Base-by-base conservation (phyloP, 139 green algal genomes). In the Chlorella ohadii region DNA sequence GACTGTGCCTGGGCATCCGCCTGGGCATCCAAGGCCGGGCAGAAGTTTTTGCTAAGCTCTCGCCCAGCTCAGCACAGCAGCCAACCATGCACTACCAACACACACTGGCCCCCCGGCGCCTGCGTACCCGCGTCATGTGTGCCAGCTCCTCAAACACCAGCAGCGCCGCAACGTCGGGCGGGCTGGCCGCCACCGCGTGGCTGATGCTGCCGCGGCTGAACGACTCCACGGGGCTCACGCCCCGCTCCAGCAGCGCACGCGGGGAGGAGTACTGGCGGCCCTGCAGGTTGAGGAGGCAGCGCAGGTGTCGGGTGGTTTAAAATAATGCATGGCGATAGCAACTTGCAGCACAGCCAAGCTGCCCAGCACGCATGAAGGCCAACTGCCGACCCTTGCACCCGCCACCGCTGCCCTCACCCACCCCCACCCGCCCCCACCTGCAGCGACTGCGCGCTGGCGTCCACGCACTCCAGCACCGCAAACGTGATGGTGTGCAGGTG, bases 91-190 rank as follows among this genome's bases (percentile, higher is more conserved):
- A n/a, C n/a, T n/a, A n/a, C n/a, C n/a, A n/a, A n/a, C n/a, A n/a
- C n/a, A n/a, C n/a, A n/a, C n/a, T n/a, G n/a, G n/a, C n/a, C n/a
- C n/a, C 44, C 44, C 44, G 9, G 44, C 44, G 7, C 44, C 44
- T 16, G 44, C 80, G 2, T 70, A 85, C 80, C 73, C 65, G 65
- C 15, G 86, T 89, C 39, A 89, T 80, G 70, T 86, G 61, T n/a
- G 71, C 66, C 55, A 89, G 67, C 81, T 89, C 81, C 33, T 86
- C 55, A 71, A 84, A 89, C 25, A 89, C 80, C 47, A 89, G 72
- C 73, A 87, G 72, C 19, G 86, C 86, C 4, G 86, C 86, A 17
- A 85, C 34, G 20, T 75, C 56, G 3, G 86, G 86, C 27, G 81
- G 47, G 19, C 81, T 87, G 31, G 73, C 73, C 28, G 59, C 81